Evolutionary conservation across 2,329 filamentous ascomycete genomes (phyloP), one percentile per base, ranked within the genome.

Genomic region (Scytalidium lignicola): DNA sequence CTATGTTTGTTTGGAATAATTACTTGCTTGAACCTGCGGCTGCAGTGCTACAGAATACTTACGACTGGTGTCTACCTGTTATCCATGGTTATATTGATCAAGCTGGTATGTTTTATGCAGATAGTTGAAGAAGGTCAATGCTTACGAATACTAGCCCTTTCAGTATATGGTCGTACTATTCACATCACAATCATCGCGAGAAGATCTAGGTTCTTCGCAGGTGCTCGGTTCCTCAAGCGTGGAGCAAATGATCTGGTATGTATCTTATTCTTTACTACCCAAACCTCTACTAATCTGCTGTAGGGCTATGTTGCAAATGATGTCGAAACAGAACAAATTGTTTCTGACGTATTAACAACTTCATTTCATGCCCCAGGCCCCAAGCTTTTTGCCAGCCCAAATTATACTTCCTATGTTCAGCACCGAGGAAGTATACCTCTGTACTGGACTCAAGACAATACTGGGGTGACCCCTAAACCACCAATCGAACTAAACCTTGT

Each of bases 1-100:
- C 86, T 37, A 99, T 99, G 93, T 99, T 99, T 64, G 87, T 97
- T 2, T 99, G 93, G 93, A 99, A 99, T 60, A 82, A 88, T 58
- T 88, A 96, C 66, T 76, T 99, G 3, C 76, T 99, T 17, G 76
- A 85, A 51, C 91, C 93, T 0, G 90, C 86, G 0, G 74, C 79
- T 12, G 70, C 74, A 17, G 78, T 78, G 5, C 72, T 99, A 37
- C 85, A 86, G 54, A 87, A 91, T 59, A 84, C 89, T 0, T 96
- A 89, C 63, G 90, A 97, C 63, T 99, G 93, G 93, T 99, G 92
- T 65, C 79, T 95, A 20, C 91, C 93, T 0, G 87, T 97, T 50
- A 92, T 96, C 41, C 92, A 99, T 66, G 93, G 93, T 3, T 97
- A 95, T 65, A 89, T 99, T 54, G 90, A 96, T 61, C 93, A 99